Evolutionary conservation across 2,329 filamentous ascomycete species (phyloP), one percentile per base, ranked within the genome.

Genomic region (Botrytis fragariae): DNA sequence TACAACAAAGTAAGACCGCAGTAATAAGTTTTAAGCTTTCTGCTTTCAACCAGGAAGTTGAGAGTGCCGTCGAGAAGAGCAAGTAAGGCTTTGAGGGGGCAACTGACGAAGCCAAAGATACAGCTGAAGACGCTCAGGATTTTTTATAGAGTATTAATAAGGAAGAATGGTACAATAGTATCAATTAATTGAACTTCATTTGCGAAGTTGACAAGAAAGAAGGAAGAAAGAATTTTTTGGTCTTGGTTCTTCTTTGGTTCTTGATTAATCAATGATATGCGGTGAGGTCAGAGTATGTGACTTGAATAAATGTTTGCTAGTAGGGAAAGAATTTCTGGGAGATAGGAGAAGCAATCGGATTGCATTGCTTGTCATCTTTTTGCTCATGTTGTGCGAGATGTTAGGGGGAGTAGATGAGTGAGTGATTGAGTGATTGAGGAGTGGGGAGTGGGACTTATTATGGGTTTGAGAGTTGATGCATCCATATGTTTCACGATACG

Each of bases 271-370:
- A 51, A 3, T 51, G 48, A 51, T 7, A 51, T 2, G 25, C n/a
- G 1, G 0, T 51, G 7, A 9, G 5, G 6, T 3, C 4, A n/a
- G 12, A 51, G 48, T 16, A n/a, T 7, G n/a, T n/a, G 3, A 51
- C 4, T 51, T 51, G 1, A 14, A 51, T n/a, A 1, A 14, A 51
- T n/a, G 1, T 12, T 51, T 12, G 9, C 22, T 25, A 10, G 10
- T 48, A 48, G 3, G 4, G 22, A 25, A 4, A 0, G 0, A 6
- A 1, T 51, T n/a, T n/a, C 2, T n/a, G 5, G 25, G 25, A 51
- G 10, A n/a, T 3, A 51, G 10, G 48, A 51, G 48, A n/a, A 16
- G 25, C 25, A n/a, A 6, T 51, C 5, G 5, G 25, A 7, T 3
- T n/a, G 12, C 48, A n/a, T 51, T 12, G 48, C n/a, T 25, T 48